Conservation (phyloP, 768 basidiomycete species). For the Mrakia hoshinonis region DNA sequence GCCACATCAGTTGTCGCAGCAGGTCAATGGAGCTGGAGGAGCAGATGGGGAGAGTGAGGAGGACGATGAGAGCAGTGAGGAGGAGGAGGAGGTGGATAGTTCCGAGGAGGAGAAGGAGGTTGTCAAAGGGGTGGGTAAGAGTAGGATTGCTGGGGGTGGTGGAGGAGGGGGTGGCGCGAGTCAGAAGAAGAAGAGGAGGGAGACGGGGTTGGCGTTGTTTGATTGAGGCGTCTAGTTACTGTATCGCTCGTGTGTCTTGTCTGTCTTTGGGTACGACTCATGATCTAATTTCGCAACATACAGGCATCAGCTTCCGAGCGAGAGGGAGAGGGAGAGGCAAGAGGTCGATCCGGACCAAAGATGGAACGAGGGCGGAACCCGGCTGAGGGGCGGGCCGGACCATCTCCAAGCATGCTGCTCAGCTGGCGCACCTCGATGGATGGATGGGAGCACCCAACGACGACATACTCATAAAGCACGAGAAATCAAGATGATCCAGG, state of each 20-base stretch:
- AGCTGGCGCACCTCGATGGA: no score
- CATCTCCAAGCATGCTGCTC: no score
- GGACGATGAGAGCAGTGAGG: not conserved
- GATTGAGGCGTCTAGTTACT: not conserved
- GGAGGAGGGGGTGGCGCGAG: not conserved
- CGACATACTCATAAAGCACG: no score
- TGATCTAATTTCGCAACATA: not conserved
- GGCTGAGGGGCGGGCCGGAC: no score
- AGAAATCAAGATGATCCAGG: not conserved
- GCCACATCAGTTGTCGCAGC: not conserved
- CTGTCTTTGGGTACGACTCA: not conserved
- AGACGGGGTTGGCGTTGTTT: not conserved
- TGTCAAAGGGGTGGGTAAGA: constrained; percentile 9
- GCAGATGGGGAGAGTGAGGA: not conserved
- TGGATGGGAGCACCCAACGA: no score
- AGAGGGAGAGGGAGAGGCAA: no score
- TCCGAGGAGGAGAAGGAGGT: constrained; percentile 10
- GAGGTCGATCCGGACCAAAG: no score
- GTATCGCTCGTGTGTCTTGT: not conserved
- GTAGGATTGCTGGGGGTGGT: constrained; percentile 1
- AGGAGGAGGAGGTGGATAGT: constrained; percentile 7
- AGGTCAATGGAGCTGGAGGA: not conserved
- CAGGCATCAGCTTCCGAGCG: not conserved
- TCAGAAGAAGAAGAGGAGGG: constrained; percentile 2
- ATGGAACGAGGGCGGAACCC: no score